These are phyloP conservation scores for Orbilia javanica DNA, from an alignment of 2,329 filamentous ascomycete genomes.

Conservation along the genomic window DNA sequence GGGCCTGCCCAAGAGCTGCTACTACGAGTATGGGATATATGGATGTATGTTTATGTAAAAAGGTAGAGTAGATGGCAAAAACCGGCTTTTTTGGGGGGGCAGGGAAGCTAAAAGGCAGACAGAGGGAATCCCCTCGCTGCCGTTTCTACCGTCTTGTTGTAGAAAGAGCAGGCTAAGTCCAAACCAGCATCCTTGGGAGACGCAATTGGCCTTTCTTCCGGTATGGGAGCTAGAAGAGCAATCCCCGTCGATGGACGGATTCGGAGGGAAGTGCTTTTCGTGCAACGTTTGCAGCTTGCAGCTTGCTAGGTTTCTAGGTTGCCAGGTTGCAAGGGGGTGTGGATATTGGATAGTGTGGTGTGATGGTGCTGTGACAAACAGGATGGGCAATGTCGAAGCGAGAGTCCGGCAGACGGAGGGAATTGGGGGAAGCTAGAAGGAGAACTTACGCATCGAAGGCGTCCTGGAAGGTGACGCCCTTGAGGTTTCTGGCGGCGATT, in stretches of 20 bases:
- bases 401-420: constrained; percentile 37
- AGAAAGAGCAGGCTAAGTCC: constrained; percentile 8
- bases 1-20: neutral
- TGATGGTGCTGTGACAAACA: constrained; percentile 27
- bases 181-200: neutral
- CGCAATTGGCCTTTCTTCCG: constrained; percentile 4
- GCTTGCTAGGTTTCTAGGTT: neutral
- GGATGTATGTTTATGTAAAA: too few relatives aligned
- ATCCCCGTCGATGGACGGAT: constrained; percentile 2
- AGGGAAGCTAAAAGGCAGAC: neutral
- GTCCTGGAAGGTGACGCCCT: constrained; percentile 97
- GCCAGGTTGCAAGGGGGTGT: neutral
- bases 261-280: constrained; percentile 7
- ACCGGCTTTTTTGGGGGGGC: constrained; percentile 9
- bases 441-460: constrained; percentile 76
- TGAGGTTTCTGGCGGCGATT: constrained; percentile 89
- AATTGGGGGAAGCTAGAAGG: constrained; percentile 8
- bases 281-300: constrained; percentile 24
- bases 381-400: constrained; percentile 18
- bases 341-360: neutral
- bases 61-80: neutral
- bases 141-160: constrained; percentile 11
- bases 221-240: too few relatives aligned
- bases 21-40: too few relatives aligned
- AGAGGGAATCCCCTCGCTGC: neutral